Evolutionary conservation across 139 green algal genomes (phyloP), one percentile per base, ranked within the genome.

Genomic region (Dunaliella sp.): DNA sequence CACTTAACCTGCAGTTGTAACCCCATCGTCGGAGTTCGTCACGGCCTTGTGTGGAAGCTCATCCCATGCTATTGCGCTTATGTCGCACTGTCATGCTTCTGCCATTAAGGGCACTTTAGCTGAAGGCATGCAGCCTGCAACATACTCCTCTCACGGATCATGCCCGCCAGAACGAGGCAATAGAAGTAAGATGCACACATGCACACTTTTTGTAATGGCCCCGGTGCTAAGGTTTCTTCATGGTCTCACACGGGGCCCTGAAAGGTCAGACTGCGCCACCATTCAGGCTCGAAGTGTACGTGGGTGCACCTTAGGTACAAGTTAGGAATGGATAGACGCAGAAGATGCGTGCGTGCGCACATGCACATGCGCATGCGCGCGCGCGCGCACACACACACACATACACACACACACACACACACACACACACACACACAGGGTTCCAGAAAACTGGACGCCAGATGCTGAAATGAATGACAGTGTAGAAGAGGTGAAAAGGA

Each of bases 401-500:
- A n/a, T 65, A 65, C 48, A 65, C 48, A 26, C 48, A 26, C 16
- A 16, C 48, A 65, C 16, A 16, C 48, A 65, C 16, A 16, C 48
- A 65, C 48, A 26, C 16, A 16, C 48, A 65, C 16, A 16, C 48
- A 65, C 16, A 16, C 48, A 85, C 83, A 90, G 89, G 3, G 88
- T 93, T 35, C 92, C 93, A 0, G 0, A 79, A 0, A 90, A 84
- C 24, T 95, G 91, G 86, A 65, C 82, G 33, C 91, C 90, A 0
- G 92, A 95, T 78, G 16, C 65, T 0, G 90, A 93, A 84, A 80
- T 87, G 33, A 22, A 72, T 0, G 1, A 26, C 0, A 83, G 58
- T 1, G 86, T 95, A 21, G 81, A 89, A 37, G 87, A 94, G 81
- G 91, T 95, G 12, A 95, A 94, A 82, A 89, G 87, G 22, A 95